Base-by-base conservation (phyloP, 352 stramenopile species). In the Discostella stelligera region DNA sequence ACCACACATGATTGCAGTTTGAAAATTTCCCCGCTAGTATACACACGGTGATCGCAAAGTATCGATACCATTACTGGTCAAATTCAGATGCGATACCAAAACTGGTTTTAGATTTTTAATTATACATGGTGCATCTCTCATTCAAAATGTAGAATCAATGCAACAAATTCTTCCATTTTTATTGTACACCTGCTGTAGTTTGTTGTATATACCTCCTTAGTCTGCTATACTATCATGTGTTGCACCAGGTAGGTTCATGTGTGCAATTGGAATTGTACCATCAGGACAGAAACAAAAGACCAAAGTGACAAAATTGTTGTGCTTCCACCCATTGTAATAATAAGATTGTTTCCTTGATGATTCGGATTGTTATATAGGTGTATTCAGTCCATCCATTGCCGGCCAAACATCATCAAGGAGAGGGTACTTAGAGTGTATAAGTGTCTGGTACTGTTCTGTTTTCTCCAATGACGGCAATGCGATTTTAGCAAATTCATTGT, bases 161-260 rank as follows among this genome's bases (percentile, higher is more conserved):
- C 49, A 54, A 50, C 60, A 62, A 21, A 21, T 54, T 16, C 46
- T 65, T 30, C 55, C 67, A 60, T 20, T 52, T 41, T 50, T 9
- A 5, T 78, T 44, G 23, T 52, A 82, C 0, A 74, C 56, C 27
- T 59, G 8, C 37, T 74, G 8, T 1, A 82, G 21, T 60, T 75
- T 79, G 10, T 70, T 16, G 37, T 82, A 73, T 30, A 77, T 41
- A 2, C 20, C 14, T 13, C 74, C 74, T 41, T 41, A 73, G 14
- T 68, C 61, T 0, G 74, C 54, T 3, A 74, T 60, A 30, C 37
- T 69, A 27, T 79, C 61, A 70, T 82, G 67, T 16, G 14, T 53
- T 46, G 27, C 66, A 30, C 66, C 74, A 9, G 59, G 74, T 37
- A 69, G 41, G 62, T 69, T 74, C 3, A 63, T 48, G 21, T 60